Base-by-base conservation (phyloP, 371 early-diverging fungal genomes). In the Mortierella sp. region DNA sequence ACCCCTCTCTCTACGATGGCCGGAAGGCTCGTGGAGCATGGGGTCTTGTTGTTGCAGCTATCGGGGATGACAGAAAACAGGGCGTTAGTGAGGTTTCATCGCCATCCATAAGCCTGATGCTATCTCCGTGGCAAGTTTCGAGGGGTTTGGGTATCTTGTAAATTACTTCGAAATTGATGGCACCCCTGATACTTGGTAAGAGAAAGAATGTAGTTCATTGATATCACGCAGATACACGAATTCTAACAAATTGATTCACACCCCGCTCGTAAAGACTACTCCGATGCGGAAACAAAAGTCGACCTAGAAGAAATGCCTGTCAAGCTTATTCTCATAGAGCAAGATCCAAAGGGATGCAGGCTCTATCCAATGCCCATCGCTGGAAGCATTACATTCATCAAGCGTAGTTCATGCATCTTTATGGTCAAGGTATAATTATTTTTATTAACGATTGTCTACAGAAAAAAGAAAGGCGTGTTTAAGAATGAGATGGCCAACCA, bases 121-220 rank as follows among this genome's bases (percentile, higher is more conserved):
- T 9, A 76, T 95, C 48, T 88, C 90, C 38, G 92, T 94, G 8
- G 94, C 93, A 11, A 90, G 93, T 33, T 84, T 94, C 13, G 95
- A 96, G 50, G 92, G 89, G 48, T 57, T 70, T 1, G 69, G 84
- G 15, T 84, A 84, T 2, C 63, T 88, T 6, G 83, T 87, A 1
- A 75, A 65, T 13, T 72, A 71, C 32, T 73, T 86, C 22, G 50
- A 62, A 22, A 36, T 77, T 41, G 32, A 57, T 19, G 70, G 69
- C 15, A 22, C 15, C 4, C 38, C 47, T 19, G 66, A 66, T 16
- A 16, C 36, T 74, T 53, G 79, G 79, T 73, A 66, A 69, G 48
- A 15, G 21, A 38, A 55, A 8, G 13, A 28, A 32, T 32, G 7
- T 6, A 3, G 10, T 55, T 28, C 28, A 28, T 16, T 22, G 28